A percentile compares a stretch with the other conserved stretches of the same genome.
These are phyloP conservation scores for Aureobasidium sp. DNA, from an alignment of 2,329 filamentous ascomycete species.

Conservation along the genomic window DNA sequence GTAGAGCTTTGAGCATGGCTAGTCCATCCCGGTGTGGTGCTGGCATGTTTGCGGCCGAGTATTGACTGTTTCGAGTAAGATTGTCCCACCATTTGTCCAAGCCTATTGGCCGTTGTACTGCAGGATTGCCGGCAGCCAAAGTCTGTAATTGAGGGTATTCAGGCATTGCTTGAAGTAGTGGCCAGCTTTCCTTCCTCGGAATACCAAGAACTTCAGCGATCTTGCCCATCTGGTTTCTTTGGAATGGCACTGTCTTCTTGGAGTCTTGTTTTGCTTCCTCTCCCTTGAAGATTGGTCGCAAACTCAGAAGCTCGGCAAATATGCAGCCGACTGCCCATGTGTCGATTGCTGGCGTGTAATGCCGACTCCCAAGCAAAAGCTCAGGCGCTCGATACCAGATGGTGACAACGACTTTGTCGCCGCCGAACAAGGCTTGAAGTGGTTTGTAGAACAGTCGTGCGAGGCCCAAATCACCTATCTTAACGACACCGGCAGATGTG, in stretches of 20 bases:
- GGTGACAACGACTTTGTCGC: conserved; percentile 96
- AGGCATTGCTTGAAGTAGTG: conserved; percentile 74
- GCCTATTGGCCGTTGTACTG: conserved; percentile 47
- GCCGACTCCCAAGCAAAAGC: conserved; percentile 81
- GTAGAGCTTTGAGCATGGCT: conserved; percentile 69
- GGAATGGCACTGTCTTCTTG: conserved; percentile 96
- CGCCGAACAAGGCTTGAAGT: conserved; percentile 80
- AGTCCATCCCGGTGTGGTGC: conserved; percentile 60
- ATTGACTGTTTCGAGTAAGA: conserved; percentile 42
- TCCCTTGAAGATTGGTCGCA: conserved; percentile 94
- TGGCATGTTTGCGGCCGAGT: conserved; percentile 27
- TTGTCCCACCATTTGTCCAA: conserved; percentile 62
- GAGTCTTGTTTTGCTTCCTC: conserved; percentile 98
- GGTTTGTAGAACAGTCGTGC: conserved; percentile 93
- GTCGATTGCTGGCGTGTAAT: conserved; percentile 95
- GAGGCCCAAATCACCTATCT: conserved; percentile 89
- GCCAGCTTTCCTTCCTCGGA: conserved; percentile 84
- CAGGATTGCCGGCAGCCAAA: conserved; percentile 39
- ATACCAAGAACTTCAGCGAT: conserved; percentile 95
- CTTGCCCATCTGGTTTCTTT: conserved; percentile 97
- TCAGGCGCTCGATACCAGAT: conserved; percentile 99
- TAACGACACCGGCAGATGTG: conserved; percentile 79
- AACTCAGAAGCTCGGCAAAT: conserved; percentile 83
- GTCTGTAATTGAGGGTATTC: conserved; percentile 54
- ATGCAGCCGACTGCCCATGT: conserved; percentile 98